These are phyloP conservation scores for Aegilops longissima DNA, from an alignment of 176 grass and related monocot genomes.

Conservation along the genomic window DNA sequence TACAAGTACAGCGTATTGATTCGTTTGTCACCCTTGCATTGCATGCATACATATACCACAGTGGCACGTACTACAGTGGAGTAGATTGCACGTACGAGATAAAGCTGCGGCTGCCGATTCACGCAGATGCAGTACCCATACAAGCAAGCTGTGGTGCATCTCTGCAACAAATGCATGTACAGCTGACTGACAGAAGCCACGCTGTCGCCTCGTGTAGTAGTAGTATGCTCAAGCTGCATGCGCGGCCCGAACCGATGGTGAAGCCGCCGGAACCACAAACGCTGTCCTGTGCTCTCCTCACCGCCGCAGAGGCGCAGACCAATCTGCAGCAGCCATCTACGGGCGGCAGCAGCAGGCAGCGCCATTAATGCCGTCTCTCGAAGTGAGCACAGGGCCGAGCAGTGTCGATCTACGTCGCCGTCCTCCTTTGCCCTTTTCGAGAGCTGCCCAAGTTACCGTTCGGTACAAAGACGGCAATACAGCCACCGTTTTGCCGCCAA, in stretches of 20 bases:
- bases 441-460: neutral
- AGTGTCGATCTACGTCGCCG: neutral
- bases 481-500: neutral
- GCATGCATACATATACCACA: neutral
- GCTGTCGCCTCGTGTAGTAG: neutral
- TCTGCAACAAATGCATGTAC: no score
- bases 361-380: constrained; percentile 6
- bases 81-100: neutral
- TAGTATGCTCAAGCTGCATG: no score
- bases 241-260: neutral
- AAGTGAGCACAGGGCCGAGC: neutral
- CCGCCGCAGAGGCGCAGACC: neutral
- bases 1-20: no score
- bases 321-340: neutral
- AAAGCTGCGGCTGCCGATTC: no score
- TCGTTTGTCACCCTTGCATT: no score
- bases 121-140: no score
- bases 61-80: neutral
- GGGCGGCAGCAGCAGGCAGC: neutral
- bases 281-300: neutral
- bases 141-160: no score
- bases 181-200: neutral
- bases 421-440: neutral
- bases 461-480: neutral
- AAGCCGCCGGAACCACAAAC: neutral